Evolutionary conservation across 164 flowering plant species (phyloP).

Genomic region (Litsea cubeba): DNA sequence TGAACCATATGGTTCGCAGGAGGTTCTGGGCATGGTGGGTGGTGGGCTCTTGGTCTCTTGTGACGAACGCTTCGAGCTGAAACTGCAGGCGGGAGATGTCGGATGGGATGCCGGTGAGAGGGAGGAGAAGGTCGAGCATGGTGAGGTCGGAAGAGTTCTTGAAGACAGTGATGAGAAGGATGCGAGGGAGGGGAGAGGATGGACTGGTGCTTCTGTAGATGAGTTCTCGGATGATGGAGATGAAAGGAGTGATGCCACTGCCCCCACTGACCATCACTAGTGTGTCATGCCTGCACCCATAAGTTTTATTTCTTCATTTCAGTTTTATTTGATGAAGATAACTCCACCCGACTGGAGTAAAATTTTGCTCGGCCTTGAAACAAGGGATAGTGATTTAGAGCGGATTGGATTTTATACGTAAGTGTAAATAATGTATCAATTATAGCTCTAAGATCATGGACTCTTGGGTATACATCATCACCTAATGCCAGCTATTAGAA

Average conservation of each 20-base stretch:
- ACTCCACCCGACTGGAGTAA: too few relatives aligned
- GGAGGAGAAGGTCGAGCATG: slow-evolving; percentile 72
- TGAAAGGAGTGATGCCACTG: slow-evolving; percentile 78
- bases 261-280: slow-evolving; percentile 87
- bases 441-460: too few relatives aligned
- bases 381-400: too few relatives aligned
- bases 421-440: too few relatives aligned
- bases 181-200: slow-evolving; percentile 33
- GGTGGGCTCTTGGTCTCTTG: slow-evolving; percentile 49
- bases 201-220: slow-evolving; percentile 23
- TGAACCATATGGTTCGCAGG: slow-evolving; percentile 50
- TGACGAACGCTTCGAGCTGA: slow-evolving; percentile 69
- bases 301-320: too few relatives aligned
- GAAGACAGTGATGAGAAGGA: slow-evolving; percentile 52
- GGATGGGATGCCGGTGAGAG: slow-evolving; percentile 29
- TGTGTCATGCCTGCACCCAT: slow-evolving; percentile 57
- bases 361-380: too few relatives aligned
- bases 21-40: slow-evolving; percentile 14
- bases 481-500: too few relatives aligned
- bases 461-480: too few relatives aligned
- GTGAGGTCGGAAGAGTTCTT: slow-evolving; percentile 53
- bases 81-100: slow-evolving; percentile 40
- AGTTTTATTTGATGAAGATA: neutral
- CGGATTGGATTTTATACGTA: too few relatives aligned
- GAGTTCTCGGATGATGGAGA: slow-evolving; percentile 66